phyloP scores from a whole-genome alignment of 352 stramenopile species.

The Phytophthora pistaciae region DNA sequence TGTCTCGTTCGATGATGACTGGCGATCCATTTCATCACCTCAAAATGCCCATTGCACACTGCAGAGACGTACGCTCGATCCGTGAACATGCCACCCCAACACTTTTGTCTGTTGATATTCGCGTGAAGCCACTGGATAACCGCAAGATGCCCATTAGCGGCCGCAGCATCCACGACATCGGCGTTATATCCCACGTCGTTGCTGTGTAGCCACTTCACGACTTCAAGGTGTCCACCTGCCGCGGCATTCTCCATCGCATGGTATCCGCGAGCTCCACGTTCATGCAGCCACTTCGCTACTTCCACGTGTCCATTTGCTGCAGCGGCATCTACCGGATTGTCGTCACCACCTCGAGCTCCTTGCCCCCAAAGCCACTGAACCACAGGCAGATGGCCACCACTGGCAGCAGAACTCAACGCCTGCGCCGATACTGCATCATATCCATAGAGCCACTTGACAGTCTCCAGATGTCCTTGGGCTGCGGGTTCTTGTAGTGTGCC shows the following conservation, averaged over 20 bases:
- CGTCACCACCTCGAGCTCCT: background rate
- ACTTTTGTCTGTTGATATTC: background rate
- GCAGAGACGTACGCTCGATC: background rate
- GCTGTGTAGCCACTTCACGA: background rate
- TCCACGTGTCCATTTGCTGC: background rate
- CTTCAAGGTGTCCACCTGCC: background rate
- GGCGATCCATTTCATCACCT: background rate
- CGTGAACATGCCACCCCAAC: background rate
- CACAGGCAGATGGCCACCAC: background rate
- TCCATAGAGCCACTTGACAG: background rate
- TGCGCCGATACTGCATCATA: background rate
- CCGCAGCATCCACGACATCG: background rate
- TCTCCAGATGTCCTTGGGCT: background rate
- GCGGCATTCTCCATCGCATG: background rate
- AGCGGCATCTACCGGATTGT: background rate
- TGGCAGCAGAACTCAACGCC: background rate
- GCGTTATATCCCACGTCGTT: background rate
- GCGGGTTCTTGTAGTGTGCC: background rate
- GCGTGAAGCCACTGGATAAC: background rate
- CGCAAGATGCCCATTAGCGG: background rate
- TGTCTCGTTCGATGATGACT: background rate
- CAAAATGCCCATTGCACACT: background rate
- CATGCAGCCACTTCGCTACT: background rate
- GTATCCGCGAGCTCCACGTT: background rate
- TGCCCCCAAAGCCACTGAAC: background rate